Conservation (phyloP, 2,329 filamentous ascomycete species). For the Tolypocladium amazonense region DNA sequence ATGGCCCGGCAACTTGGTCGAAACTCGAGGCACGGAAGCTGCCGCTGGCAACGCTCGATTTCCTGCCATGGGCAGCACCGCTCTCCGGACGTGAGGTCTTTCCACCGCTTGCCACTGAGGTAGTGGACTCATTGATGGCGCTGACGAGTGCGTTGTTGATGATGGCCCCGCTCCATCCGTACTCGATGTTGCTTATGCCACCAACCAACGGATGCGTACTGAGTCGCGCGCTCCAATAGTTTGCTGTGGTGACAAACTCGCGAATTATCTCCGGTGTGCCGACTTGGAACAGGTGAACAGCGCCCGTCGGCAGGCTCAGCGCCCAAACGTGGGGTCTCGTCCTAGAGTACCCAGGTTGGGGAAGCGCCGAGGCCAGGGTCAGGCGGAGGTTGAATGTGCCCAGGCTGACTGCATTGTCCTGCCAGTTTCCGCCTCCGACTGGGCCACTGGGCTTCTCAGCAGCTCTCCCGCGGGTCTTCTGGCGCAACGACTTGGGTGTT, state of each 20-base stretch:
- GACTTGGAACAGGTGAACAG: constrained; percentile 96
- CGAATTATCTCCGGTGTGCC: constrained; percentile 89
- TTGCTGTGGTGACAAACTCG: constrained; percentile 88
- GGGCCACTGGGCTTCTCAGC: constrained; percentile 44
- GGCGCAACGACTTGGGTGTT: constrained; percentile 62
- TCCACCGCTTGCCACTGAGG: constrained; percentile 18
- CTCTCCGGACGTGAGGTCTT: constrained; percentile 38
- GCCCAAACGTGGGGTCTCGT: constrained; percentile 89
- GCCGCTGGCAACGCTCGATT: constrained; percentile 36
- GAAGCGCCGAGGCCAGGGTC: constrained; percentile 81
- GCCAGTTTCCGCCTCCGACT: constrained; percentile 96
- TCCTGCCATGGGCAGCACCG: constrained; percentile 29
- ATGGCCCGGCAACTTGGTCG: constrained; percentile 45
- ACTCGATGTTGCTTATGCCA: constrained; percentile 93
- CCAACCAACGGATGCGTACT: constrained; percentile 90
- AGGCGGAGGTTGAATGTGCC: constrained; percentile 83
- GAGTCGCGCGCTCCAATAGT: constrained; percentile 93
- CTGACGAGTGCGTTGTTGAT: constrained; percentile 51
- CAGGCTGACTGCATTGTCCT: constrained; percentile 85
- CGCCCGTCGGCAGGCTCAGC: constrained; percentile 79
- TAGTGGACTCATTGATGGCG: constrained; percentile 37
- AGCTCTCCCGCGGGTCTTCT: constrained; percentile 48
- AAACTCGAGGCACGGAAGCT: constrained; percentile 48
- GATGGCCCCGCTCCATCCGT: constrained; percentile 85
- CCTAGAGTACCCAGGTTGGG: constrained; percentile 87